These are phyloP conservation scores for Seiridium unicorne DNA, from an alignment of 2,329 filamentous ascomycete genomes.

Conservation along the genomic window DNA sequence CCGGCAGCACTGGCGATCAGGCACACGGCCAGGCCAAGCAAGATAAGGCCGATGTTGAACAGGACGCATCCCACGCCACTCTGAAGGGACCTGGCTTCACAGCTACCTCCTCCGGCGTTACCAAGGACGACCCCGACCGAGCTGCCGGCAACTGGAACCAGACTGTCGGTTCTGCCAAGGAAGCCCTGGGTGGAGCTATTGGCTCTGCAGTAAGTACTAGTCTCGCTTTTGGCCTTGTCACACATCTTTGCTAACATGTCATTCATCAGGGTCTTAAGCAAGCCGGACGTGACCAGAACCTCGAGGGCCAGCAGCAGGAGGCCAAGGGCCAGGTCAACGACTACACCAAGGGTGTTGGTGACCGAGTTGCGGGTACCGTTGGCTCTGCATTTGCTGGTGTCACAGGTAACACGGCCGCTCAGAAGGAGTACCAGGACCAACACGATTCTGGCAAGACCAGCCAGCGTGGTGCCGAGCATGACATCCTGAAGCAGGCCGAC, in stretches of 20 bases:
- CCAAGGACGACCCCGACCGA: conserved; percentile 72
- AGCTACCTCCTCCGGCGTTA: conserved; percentile 66
- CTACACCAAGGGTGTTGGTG: conserved; percentile 62
- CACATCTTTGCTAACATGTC: neutral
- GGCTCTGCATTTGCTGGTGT: conserved; percentile 70
- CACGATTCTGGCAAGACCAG: conserved; percentile 82
- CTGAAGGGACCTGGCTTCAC: conserved; percentile 72
- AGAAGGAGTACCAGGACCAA: conserved; percentile 64
- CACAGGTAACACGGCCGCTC: conserved; percentile 65
- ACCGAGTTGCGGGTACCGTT: conserved; percentile 69
- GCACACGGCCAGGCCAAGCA: conserved; percentile 63
- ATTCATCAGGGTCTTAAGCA: conserved; percentile 61
- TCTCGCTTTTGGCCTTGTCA: neutral
- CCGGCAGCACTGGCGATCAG: conserved; percentile 70
- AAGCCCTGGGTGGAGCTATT: conserved; percentile 71
- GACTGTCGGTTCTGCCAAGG: conserved; percentile 83
- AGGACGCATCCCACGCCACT: conserved; percentile 73
- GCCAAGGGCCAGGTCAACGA: conserved; percentile 80
- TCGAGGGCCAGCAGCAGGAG: conserved; percentile 76
- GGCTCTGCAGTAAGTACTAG: conserved; percentile 39
- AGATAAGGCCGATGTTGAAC: conserved; percentile 62
- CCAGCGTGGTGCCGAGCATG: conserved; percentile 79
- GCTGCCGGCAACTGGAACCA: conserved; percentile 78
- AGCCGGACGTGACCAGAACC: conserved; percentile 74
- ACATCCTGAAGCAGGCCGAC: conserved; percentile 72